Evolutionary conservation across 768 basidiomycete species (phyloP), one percentile per base, ranked within the genome.

Genomic region (Tephrocybe sp.): DNA sequence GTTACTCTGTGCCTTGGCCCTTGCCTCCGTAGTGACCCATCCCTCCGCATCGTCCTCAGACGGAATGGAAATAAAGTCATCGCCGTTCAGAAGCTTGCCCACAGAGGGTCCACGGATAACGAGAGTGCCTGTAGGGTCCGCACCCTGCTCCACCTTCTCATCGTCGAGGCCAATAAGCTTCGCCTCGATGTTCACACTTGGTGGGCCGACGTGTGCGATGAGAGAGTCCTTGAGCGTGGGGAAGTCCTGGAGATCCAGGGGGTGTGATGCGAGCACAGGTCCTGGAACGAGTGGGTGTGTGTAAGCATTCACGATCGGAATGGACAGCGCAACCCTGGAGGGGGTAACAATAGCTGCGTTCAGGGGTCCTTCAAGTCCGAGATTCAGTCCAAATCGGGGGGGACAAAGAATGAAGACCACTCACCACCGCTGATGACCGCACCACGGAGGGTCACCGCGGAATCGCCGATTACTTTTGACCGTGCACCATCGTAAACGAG

Each of bases 241-340:
- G 65, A 92, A 82, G 10, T 84, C 77, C 68, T 97, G 94, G 21
- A 97, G 67, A 65, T 98, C 94, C 48, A 91, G 80, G 7, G 89
- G 84, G 62, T 95, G 89, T 7, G 90, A 81, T 5, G 90, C 88
- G 39, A 94, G 77, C 24, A 95, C 68, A 0, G 94, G 94, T 3
- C 86, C 92, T 2, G 85, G 74, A 18, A 86, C 84, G 33, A 82
- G 68, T 3, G 78, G 78, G 67, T 86, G 84, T 8, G 73, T 77
- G 62, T 77, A 82, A 1, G 73, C 73, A 62, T 84, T 81, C 45
- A 93, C 79, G 21, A 93, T 62, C 0, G 93, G 91, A 4, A 94
- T 71, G 4, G 89, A 90, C 20, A 95, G 73, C 9, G 86, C 83
- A 49, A 91, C 75, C 28, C 91, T 81, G 3, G 89, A 78, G 1